Conservation (phyloP, 2,329 filamentous ascomycete species). For the Arthrobotrys megalospora region DNA sequence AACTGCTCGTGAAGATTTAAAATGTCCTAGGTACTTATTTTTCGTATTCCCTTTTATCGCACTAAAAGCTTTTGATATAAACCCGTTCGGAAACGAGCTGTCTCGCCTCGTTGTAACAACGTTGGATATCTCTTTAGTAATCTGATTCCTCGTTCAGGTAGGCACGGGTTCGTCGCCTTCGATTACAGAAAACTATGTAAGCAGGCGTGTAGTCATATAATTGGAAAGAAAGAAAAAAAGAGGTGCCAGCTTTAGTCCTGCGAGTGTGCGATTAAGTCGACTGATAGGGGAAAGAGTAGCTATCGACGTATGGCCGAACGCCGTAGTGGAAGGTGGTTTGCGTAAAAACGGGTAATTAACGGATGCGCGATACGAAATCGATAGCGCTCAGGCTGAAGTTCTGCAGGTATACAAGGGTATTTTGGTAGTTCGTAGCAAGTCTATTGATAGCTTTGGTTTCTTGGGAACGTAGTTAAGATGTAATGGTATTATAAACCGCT, state of each 20-base stretch:
- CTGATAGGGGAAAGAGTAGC: conserved; percentile 20
- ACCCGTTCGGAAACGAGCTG: neutral
- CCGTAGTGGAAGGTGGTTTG: conserved; percentile 34
- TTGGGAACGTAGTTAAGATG: neutral
- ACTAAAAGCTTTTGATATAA: conserved; percentile 5
- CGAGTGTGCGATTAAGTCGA: neutral
- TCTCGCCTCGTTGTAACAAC: neutral
- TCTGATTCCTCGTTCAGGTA: conserved; percentile 14
- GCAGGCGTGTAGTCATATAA: conserved; percentile 18
- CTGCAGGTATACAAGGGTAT: conserved; percentile 3
- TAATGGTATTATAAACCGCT: conserved; percentile 34
- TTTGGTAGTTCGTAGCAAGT: neutral
- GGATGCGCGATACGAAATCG: conserved; percentile 44
- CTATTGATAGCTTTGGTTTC: conserved; percentile 35
- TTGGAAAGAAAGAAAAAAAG: conserved; percentile 1
- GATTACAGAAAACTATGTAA: conserved; percentile 24
- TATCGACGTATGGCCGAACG: conserved; percentile 17
- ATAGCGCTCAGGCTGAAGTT: conserved; percentile 34
- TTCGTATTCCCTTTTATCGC: conserved; percentile 14
- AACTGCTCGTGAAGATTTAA: conserved; percentile 49
- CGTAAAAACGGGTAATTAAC: conserved; percentile 55
- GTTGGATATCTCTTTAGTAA: conserved; percentile 14
- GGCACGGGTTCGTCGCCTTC: conserved; percentile 11
- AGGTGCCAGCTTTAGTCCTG: neutral
- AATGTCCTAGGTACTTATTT: conserved; percentile 22